These are phyloP conservation scores for Epichloe baconii DNA, from an alignment of 2,329 filamentous ascomycete species.

Conservation along the genomic window DNA sequence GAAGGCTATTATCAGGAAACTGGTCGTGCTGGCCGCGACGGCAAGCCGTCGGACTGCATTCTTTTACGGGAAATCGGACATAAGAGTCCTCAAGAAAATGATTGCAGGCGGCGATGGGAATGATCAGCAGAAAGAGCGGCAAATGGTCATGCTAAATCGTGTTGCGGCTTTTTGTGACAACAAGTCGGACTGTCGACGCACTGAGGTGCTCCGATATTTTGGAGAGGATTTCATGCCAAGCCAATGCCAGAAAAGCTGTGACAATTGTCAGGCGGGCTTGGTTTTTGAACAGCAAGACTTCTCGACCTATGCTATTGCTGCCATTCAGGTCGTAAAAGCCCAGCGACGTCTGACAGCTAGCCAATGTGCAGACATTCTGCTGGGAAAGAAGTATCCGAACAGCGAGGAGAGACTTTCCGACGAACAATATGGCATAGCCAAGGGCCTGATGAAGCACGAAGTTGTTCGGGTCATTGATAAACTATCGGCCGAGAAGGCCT, in stretches of 20 bases:
- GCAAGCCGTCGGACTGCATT: conserved; percentile 75
- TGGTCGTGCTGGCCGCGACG: conserved; percentile 84
- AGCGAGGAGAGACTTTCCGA: conserved; percentile 40
- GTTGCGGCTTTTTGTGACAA: conserved; percentile 88
- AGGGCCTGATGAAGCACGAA: conserved; percentile 58
- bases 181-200: conserved; percentile 70
- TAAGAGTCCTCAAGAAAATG: conserved; percentile 60
- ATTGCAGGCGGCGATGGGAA: conserved; percentile 71
- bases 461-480: conserved; percentile 74
- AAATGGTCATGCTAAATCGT: conserved; percentile 71
- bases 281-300: conserved; percentile 66
- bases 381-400: conserved; percentile 52
- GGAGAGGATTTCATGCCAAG: conserved; percentile 65
- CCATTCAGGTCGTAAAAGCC: conserved; percentile 54
- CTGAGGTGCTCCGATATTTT: conserved; percentile 88
- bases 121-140: conserved; percentile 67
- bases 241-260: conserved; percentile 65
- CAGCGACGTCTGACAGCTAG: conserved; percentile 54
- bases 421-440: conserved; percentile 54
- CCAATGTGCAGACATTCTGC: conserved; percentile 74
- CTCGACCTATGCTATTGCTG: conserved; percentile 58
- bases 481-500: conserved; percentile 58
- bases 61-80: conserved; percentile 73
- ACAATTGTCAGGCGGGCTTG: conserved; percentile 71
- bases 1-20: conserved; percentile 99